Base-by-base conservation (phyloP, 805 yeast species). In the Tetrapisispora fleetii region DNA sequence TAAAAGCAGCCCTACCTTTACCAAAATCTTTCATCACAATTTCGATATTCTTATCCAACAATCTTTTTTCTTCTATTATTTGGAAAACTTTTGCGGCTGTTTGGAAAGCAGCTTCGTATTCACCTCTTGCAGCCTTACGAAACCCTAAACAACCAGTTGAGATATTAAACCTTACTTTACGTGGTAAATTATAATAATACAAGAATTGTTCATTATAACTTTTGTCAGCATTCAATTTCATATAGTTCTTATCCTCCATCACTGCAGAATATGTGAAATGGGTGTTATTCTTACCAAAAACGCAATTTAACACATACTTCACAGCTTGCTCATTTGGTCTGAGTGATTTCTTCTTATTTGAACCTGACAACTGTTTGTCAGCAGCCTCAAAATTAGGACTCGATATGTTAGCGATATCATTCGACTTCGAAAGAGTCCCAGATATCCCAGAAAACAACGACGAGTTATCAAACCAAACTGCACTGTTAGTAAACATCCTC, bases 81-180 rank as follows among this genome's bases (percentile, higher is more conserved):
- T 80, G 75, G 67, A 91, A 88, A 68, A 86, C 73, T 53, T 77
- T 78, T 4, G 89, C 72, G 16, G 89, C 72, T 10, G 91, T 83
- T 65, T 89, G 96, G 72, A 83, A 90, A 14, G 84, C 84, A 1
- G 96, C 96, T 68, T 91, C 99, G 60, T 86, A 87, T 65, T 88
- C 95, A 44, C 95, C 87, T 67, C 96, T 80, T 49, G 88, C 88
- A 17, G 93, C 79, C 60, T 89, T 88, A 60, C 88, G 78, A 73
- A 89, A 91, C 3, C 98, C 99, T 46, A 88, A 72, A 62, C 78
- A 79, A 46, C 99, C 99, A 0, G 96, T 83, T 8, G 87, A 77
- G 45, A 86, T 69, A 21, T 83, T 78, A 41, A 83, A 63, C 54
- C 78, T 75, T 28, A 83, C 81, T 53, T 79, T 83, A 67, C 90